Evolutionary conservation across 2,329 filamentous ascomycete genomes (phyloP).

Genomic region (Fusarium longipes): DNA sequence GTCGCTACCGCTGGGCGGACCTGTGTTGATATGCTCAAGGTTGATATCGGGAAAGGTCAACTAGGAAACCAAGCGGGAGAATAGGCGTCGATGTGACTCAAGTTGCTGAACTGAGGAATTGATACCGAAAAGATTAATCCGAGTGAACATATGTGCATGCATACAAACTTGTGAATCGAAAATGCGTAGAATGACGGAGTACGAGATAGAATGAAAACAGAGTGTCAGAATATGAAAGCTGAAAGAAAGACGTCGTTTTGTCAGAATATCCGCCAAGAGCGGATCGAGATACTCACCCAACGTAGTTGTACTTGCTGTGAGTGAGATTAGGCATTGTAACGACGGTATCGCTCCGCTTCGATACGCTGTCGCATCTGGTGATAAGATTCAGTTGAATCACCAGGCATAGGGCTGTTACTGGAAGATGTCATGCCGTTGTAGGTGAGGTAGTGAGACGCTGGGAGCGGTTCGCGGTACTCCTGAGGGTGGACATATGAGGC

Average conservation of each 20-base stretch:
- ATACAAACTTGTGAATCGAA: slow-evolving; percentile 10
- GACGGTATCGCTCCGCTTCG: slow-evolving; percentile 14
- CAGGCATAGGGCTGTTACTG: neutral
- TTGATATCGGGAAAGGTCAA: neutral
- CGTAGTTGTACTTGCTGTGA: neutral
- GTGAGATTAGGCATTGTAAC: neutral
- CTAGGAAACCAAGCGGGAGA: neutral
- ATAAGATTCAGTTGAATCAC: neutral
- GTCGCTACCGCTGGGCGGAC: neutral
- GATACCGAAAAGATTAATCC: neutral
- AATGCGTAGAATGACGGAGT: neutral
- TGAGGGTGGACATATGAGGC: slow-evolving; percentile 9
- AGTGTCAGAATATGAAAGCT: neutral
- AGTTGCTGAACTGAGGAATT: neutral
- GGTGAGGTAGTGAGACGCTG: neutral
- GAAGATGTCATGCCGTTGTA: neutral
- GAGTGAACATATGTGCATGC: slow-evolving; percentile 13
- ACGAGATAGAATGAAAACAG: neutral
- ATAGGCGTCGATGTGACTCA: neutral
- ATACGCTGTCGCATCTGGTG: slow-evolving; percentile 9
- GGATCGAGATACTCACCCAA: neutral
- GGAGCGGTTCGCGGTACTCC: neutral
- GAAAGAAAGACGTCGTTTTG: neutral
- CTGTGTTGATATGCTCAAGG: neutral
- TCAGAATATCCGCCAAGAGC: neutral